These are phyloP conservation scores for Phytophthora agathidicida DNA, from an alignment of 352 stramenopile species.

Conservation along the genomic window DNA sequence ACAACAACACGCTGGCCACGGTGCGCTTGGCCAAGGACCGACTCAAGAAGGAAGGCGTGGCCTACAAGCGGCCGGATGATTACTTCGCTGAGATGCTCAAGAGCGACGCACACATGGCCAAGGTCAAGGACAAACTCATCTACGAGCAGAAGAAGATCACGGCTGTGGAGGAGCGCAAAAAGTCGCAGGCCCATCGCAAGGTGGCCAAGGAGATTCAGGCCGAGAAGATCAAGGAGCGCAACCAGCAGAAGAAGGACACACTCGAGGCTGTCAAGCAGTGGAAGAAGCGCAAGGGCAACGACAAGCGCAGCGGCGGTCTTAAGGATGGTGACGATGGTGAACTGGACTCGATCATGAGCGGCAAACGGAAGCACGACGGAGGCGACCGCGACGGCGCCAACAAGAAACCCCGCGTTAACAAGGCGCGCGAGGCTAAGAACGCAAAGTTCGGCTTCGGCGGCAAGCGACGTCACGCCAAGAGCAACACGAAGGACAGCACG, in stretches of 20 bases:
- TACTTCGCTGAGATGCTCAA: constrained; percentile 99
- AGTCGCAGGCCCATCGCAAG: constrained; percentile 96
- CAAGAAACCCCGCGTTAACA: constrained; percentile 81
- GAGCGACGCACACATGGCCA: constrained; percentile 95
- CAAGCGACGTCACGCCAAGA: constrained; percentile 77
- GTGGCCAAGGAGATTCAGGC: constrained; percentile 95
- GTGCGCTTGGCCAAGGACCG: constrained; percentile 78
- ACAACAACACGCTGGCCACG: constrained; percentile 90
- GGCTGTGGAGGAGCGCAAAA: constrained; percentile 97
- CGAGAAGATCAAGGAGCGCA: constrained; percentile 83
- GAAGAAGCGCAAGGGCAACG: constrained; percentile 86
- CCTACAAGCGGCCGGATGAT: constrained; percentile 95
- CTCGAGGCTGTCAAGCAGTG: constrained; percentile 89
- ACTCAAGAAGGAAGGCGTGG: constrained; percentile 69
- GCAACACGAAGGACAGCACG: constrained; percentile 82
- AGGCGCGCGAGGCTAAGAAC: constrained; percentile 70
- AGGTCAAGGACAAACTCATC: constrained; percentile 98
- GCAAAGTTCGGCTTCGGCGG: constrained; percentile 89
- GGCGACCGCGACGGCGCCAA: constrained; percentile 54
- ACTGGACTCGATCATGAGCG: constrained; percentile 68
- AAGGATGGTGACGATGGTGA: constrained; percentile 72
- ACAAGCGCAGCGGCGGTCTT: constrained; percentile 60
- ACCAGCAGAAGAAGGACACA: constrained; percentile 89
- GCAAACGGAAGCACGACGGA: constrained; percentile 52
- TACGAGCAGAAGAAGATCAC: constrained; percentile 99